Evolutionary conservation across 148 eudicot genomes (phyloP), one percentile per base, ranked within the genome.

Genomic region (Rhododendron molle): DNA sequence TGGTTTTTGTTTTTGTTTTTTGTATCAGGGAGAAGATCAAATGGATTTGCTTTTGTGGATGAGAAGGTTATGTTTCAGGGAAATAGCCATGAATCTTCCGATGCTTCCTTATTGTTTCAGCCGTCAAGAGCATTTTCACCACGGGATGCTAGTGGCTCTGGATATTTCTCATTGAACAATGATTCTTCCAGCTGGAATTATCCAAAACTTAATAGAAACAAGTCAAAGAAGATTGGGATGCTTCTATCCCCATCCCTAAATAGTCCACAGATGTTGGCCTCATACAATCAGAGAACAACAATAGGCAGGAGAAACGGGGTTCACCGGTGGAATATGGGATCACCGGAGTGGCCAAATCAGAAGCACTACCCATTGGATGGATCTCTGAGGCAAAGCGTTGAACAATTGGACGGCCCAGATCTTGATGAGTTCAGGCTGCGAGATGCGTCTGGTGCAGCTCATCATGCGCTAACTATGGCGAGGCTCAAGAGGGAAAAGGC

Each of bases 401-500:
- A 91, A 71, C 95, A 91, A 82, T 89, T 94, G 90, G 93, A 91
- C 38, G 87, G 90, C 69, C 80, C 94, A 30, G 95, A 94, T 88
- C 88, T 95, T 85, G 94, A 93, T 47, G 99, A 97, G 89, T 93
- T 95, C 86, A 88, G 94, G 84, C 62, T 94, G 89, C 93, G 98
- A 80, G 98, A 94, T 88, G 98, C 98, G 79, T 88, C 93, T 54
- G 86, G 93, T 88, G 98, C 96, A 67, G 98, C 98, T 71, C 89
- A 93, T 81, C 98, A 90, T 83, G 95, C 98, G 0, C 91, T 73
- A 56, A 92, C 91, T 73, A 87, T 93, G 86, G 98, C 99, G 38
- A 95, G 88, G 89, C 86, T 94, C 85, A 97, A 94, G 91, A 91
- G 96, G 87, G 95, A 95, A 62, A 93, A 90, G 76, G 99, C 98